Percentiles rank a stretch among this genome's conserved stretches.
phyloP scores from a whole-genome alignment of 192 early-diverging fungal species.

The Globomyces pollinis-pini region DNA sequence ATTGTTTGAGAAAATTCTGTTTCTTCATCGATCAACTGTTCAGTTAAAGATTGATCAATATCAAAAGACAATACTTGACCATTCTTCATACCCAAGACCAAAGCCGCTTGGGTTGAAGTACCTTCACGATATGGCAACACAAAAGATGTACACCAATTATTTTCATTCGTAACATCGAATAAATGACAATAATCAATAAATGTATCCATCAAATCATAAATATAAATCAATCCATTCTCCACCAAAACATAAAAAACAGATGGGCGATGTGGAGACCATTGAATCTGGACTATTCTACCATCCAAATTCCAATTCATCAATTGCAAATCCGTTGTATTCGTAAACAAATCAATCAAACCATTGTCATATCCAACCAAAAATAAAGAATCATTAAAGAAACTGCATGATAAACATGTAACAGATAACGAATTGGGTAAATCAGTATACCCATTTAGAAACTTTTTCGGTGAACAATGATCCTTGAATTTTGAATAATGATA shows the following conservation, averaged over 20 bases:
- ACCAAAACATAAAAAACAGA: slow-evolving; percentile 39
- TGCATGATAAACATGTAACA: slow-evolving; percentile 18
- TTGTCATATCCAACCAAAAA: slow-evolving; percentile 37
- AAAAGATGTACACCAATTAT: too few species aligned
- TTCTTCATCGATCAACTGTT: too few species aligned
- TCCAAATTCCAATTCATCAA: slow-evolving; percentile 23
- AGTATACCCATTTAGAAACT: background rate
- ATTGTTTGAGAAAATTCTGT: too few species aligned
- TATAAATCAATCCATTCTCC: slow-evolving; percentile 11
- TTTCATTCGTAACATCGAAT: too few species aligned
- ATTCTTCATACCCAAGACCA: too few species aligned
- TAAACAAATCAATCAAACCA: slow-evolving; percentile 29
- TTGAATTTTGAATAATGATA: background rate
- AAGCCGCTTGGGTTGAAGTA: too few species aligned
- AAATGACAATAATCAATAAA: slow-evolving; percentile 12
- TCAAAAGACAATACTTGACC: too few species aligned
- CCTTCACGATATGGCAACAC: too few species aligned
- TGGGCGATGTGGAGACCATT: slow-evolving; percentile 41
- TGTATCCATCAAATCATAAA: slow-evolving; percentile 38
- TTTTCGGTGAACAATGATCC: background rate
- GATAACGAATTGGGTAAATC: background rate
- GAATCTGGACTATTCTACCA: slow-evolving; percentile 5
- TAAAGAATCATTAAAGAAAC: slow-evolving; percentile 13
- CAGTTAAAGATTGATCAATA: too few species aligned
- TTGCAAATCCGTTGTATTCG: background rate